These are phyloP conservation scores for Gynochthodes officinalis DNA, from an alignment of 257 asterid genomes.

Conservation along the genomic window DNA sequence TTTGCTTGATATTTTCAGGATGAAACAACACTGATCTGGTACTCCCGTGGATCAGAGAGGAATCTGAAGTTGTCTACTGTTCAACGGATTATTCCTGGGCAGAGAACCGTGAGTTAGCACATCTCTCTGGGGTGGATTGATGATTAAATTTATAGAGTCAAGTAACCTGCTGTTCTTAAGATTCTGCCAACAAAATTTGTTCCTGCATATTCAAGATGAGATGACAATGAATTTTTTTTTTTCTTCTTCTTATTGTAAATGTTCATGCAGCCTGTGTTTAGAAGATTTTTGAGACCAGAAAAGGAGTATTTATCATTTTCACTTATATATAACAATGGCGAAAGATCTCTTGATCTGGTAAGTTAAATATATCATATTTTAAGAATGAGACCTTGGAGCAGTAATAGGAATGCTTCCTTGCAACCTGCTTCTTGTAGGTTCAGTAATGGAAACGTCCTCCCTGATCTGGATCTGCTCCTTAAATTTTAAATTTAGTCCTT, in stretches of 20 bases:
- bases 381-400: neutral
- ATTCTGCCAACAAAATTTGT: conserved; percentile 2
- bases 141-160: conserved; percentile 22
- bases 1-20: conserved; percentile 52
- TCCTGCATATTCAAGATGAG: conserved; percentile 1
- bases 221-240: conserved; percentile 14
- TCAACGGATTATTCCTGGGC: conserved; percentile 84
- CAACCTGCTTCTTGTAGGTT: neutral
- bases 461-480: neutral
- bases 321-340: conserved; percentile 79
- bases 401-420: too few relatives aligned
- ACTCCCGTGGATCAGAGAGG: conserved; percentile 84
- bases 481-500: neutral
- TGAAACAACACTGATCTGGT: conserved; percentile 83
- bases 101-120: conserved; percentile 87
- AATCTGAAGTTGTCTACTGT: conserved; percentile 73
- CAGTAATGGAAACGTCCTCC: conserved; percentile 3
- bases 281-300: conserved; percentile 91
- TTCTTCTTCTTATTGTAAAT: conserved; percentile 7
- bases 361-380: conserved; percentile 24
- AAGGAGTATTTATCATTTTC: conserved; percentile 95
- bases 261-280: conserved; percentile 78
- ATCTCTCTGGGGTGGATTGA: conserved; percentile 20
- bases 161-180: conserved; percentile 22
- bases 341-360: conserved; percentile 94